A percentile compares a stretch with the other conserved stretches of the same genome.
Evolutionary conservation across 441 rosid genomes (phyloP).

Genomic region (Corymbia citriodora): DNA sequence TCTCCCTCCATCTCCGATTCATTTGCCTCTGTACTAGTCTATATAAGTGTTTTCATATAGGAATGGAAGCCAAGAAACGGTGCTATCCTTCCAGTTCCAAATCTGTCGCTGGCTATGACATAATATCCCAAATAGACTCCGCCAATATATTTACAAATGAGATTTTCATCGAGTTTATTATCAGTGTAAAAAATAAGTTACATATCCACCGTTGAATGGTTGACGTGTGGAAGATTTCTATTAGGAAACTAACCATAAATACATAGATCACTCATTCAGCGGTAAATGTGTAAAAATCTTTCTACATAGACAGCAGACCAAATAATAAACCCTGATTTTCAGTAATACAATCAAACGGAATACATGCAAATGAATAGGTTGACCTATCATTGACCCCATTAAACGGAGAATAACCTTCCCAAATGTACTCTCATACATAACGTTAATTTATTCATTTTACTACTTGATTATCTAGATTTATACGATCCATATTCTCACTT

Average conservation of each 20-base stretch:
- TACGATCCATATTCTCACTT: not conserved
- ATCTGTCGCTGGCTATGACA: not conserved
- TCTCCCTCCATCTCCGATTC: not conserved
- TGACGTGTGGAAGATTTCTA: not conserved
- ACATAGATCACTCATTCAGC: not conserved
- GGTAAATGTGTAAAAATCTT: not conserved
- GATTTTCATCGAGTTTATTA: not conserved
- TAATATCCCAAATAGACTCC: not conserved
- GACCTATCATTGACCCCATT: not conserved
- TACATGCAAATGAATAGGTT: not conserved
- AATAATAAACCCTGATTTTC: not conserved
- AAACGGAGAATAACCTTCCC: not conserved
- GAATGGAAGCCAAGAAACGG: not conserved
- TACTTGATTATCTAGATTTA: not conserved
- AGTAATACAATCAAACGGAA: not conserved
- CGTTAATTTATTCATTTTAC: not conserved
- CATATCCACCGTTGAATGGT: not conserved
- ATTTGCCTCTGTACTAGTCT: not conserved
- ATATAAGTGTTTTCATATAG: not conserved
- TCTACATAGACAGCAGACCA: not conserved
- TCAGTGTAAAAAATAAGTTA: not conserved
- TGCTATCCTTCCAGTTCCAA: not conserved
- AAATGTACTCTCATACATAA: not conserved
- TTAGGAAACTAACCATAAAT: not conserved
- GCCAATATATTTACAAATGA: not conserved